Evolutionary conservation across 495 filamentous ascomycete genomes (phyloP).

Genomic region (Pyronema omphalodes): DNA sequence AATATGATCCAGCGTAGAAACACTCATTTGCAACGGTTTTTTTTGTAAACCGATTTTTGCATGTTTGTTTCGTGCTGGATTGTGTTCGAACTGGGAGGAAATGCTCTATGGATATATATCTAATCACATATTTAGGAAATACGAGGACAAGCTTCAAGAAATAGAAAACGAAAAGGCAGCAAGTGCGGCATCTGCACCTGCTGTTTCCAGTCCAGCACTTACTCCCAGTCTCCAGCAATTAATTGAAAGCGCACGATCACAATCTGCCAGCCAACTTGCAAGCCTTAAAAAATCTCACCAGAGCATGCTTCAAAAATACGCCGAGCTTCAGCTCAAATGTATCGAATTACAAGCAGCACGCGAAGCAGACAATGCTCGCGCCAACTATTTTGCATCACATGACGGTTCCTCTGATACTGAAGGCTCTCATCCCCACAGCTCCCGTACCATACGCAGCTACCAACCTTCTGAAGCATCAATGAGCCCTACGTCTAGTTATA

Average conservation of each 20-base stretch:
- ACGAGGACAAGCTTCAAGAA: conserved; percentile 29
- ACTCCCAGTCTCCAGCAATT: conserved; percentile 26
- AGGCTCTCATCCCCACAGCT: conserved; percentile 11
- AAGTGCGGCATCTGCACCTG: conserved; percentile 22
- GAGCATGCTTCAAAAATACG: conserved; percentile 26
- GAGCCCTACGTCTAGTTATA: conserved; percentile 19
- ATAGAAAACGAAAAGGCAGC: conserved; percentile 27
- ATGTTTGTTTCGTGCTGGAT: too few relatives aligned
- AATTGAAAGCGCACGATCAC: conserved; percentile 32
- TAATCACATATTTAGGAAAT: conserved; percentile 25
- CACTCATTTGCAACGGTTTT: too few relatives aligned
- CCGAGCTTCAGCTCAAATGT: conserved; percentile 25
- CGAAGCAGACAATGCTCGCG: conserved; percentile 8
- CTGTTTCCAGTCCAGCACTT: conserved; percentile 14
- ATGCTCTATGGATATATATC: background rate
- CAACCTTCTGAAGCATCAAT: conserved; percentile 18
- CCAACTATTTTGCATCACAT: conserved; percentile 6
- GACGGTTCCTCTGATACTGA: conserved; percentile 16
- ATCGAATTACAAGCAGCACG: conserved; percentile 26
- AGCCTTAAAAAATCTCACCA: conserved; percentile 30
- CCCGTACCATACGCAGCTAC: conserved; percentile 2
- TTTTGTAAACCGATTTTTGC: too few relatives aligned
- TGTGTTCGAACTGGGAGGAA: background rate
- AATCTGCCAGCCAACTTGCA: conserved; percentile 27
- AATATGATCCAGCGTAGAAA: too few relatives aligned